A percentile compares a stretch with the other conserved stretches of the same genome.
phyloP scores from a whole-genome alignment of 1,284 basidiomycete genomes.

The Athelia psychrophila region DNA sequence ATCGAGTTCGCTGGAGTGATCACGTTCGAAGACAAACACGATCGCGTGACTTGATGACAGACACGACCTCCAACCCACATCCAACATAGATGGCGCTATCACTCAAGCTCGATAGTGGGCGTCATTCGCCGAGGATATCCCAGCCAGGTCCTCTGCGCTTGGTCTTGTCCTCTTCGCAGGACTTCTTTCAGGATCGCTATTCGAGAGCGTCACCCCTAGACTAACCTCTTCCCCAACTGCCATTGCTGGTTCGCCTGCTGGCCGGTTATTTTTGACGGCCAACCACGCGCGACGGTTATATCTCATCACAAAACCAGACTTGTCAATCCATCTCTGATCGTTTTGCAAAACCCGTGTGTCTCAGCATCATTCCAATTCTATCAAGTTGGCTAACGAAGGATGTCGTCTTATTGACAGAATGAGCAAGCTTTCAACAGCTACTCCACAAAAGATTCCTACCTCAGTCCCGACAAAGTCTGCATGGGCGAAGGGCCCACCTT shows the following conservation, averaged over 20 bases:
- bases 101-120: too few species aligned
- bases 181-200: slow-evolving; percentile 2
- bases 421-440: slow-evolving; percentile 79
- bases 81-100: too few species aligned
- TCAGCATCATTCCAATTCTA: slow-evolving; percentile 12
- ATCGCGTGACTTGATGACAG: too few species aligned
- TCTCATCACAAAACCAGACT: slow-evolving; percentile 42
- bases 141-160: too few species aligned
- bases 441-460: slow-evolving; percentile 66
- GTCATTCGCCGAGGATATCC: too few species aligned
- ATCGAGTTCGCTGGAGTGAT: too few species aligned
- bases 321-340: too few species aligned
- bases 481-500: slow-evolving; percentile 81
- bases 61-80: too few species aligned
- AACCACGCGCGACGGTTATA: slow-evolving; percentile 61
- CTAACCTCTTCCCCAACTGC: slow-evolving; percentile 16
- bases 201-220: too few species aligned
- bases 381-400: slow-evolving; percentile 4
- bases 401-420: slow-evolving; percentile 54
- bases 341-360: slow-evolving; percentile 65
- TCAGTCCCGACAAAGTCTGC: slow-evolving; percentile 74
- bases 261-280: slow-evolving; percentile 87
- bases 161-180: too few species aligned
- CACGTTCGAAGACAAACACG: too few species aligned
- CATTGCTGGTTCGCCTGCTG: slow-evolving; percentile 71